Evolutionary conservation across 768 basidiomycete species (phyloP).

Genomic region (Agaricus sinodeliciosus): DNA sequence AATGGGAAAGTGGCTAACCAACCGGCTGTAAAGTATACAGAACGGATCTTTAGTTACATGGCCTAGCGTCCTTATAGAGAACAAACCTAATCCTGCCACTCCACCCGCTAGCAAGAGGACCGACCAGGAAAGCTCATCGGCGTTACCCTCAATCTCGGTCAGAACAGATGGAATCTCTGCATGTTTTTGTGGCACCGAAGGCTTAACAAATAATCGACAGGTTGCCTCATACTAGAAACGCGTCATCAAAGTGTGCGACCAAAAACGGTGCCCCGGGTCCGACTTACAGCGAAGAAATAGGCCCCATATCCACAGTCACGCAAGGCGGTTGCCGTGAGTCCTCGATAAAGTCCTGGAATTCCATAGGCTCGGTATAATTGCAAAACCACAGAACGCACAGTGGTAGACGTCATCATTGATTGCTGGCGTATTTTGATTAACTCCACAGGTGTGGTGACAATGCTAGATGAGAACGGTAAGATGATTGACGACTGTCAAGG

Average conservation of each 20-base stretch:
- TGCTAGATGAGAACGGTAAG: slow-evolving; percentile 27
- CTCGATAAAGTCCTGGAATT: slow-evolving; percentile 68
- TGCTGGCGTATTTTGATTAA: slow-evolving; percentile 86
- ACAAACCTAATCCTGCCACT: slow-evolving; percentile 55
- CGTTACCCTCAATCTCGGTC: slow-evolving; percentile 33
- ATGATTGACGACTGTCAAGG: neutral
- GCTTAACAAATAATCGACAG: slow-evolving; percentile 37
- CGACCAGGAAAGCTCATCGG: slow-evolving; percentile 37
- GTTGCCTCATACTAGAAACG: slow-evolving; percentile 54
- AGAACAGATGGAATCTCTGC: slow-evolving; percentile 24
- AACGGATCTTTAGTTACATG: neutral
- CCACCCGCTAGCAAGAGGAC: slow-evolving; percentile 69
- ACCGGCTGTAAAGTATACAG: slow-evolving; percentile 33
- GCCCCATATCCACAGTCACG: slow-evolving; percentile 81
- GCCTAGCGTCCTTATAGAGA: neutral
- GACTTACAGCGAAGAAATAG: slow-evolving; percentile 71
- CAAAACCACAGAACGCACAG: slow-evolving; percentile 45
- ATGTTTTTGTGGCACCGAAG: slow-evolving; percentile 14
- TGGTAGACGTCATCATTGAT: slow-evolving; percentile 39
- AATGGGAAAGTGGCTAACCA: slow-evolving; percentile 84
- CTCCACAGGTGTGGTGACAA: slow-evolving; percentile 80
- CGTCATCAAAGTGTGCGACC: neutral
- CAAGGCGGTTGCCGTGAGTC: slow-evolving; percentile 63
- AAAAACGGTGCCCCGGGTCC: neutral
- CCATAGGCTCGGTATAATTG: slow-evolving; percentile 52